Evolutionary conservation across 2,329 filamentous ascomycete species (phyloP).

Genomic region (Pseudogymnoascus sp.): DNA sequence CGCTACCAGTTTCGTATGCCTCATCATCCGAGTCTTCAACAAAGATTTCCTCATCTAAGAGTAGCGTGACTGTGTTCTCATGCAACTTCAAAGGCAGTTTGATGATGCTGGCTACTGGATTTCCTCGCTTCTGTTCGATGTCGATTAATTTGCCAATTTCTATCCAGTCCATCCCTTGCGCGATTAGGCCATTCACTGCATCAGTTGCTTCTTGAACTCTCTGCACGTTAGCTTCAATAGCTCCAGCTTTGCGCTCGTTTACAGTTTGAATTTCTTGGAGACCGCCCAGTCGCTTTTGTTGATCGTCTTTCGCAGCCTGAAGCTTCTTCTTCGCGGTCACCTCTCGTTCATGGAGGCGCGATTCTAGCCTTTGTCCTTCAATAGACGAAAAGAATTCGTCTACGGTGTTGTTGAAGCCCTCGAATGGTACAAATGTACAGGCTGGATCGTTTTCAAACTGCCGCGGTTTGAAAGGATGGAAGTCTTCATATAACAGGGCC

Average conservation of each 20-base stretch:
- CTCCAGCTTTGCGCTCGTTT: constrained; percentile 79
- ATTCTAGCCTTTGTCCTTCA: constrained; percentile 87
- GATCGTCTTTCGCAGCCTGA: constrained; percentile 74
- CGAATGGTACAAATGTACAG: constrained; percentile 63
- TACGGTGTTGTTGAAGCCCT: constrained; percentile 84
- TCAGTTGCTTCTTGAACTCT: constrained; percentile 88
- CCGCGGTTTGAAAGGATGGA: constrained; percentile 80
- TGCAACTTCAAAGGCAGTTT: constrained; percentile 78
- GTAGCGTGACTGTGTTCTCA: constrained; percentile 79
- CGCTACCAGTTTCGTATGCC: constrained; percentile 55
- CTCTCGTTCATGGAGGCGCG: constrained; percentile 72
- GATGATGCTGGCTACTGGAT: constrained; percentile 80
- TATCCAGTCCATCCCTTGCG: constrained; percentile 95
- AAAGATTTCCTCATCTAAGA: constrained; percentile 58
- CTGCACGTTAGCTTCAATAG: constrained; percentile 84
- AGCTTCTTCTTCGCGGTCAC: constrained; percentile 73
- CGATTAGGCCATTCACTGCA: constrained; percentile 84
- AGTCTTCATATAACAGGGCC: constrained; percentile 75
- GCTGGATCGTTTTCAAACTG: constrained; percentile 64
- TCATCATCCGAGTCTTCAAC: constrained; percentile 46
- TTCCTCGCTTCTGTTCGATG: constrained; percentile 69
- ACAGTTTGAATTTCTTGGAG: constrained; percentile 72
- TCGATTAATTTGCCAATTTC: constrained; percentile 84
- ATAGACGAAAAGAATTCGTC: constrained; percentile 97
- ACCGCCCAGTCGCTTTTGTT: constrained; percentile 74